Percentiles rank a stretch among this genome's conserved stretches.
These are phyloP conservation scores for Quercus parvula DNA, from an alignment of 306 rosid species.

Conservation along the genomic window DNA sequence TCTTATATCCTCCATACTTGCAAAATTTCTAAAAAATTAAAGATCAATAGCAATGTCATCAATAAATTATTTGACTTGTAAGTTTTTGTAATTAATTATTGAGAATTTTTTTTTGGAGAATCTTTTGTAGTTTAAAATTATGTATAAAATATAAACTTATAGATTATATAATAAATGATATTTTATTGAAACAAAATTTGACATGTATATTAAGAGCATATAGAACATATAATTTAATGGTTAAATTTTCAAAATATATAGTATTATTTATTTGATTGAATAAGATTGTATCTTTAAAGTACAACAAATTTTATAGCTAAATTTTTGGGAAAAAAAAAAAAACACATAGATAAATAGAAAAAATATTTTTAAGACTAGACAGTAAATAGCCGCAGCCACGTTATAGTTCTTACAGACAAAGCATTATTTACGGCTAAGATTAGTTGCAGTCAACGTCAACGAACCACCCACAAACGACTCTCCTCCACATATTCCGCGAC, in stretches of 20 bases:
- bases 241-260: fast-evolving
- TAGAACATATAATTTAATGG: fast-evolving
- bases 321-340: fast-evolving
- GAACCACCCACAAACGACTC: neutral
- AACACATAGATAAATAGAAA: too few relatives aligned
- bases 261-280: too few relatives aligned
- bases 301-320: fast-evolving
- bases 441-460: neutral
- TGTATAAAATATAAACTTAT: too few relatives aligned
- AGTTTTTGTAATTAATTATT: too few relatives aligned
- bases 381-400: neutral
- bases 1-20: too few relatives aligned
- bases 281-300: fast-evolving
- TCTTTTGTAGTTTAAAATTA: too few relatives aligned
- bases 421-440: slow-evolving; percentile 5
- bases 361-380: neutral
- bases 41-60: fast-evolving
- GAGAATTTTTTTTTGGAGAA: too few relatives aligned
- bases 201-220: too few relatives aligned
- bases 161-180: too few relatives aligned
- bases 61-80: too few relatives aligned
- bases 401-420: neutral
- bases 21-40: too few relatives aligned
- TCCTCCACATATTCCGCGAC: slow-evolving; percentile 13
- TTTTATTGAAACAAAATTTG: fast-evolving